Evolutionary conservation across 495 filamentous ascomycete genomes (phyloP).

Genomic region (Daldinia vernicosa): DNA sequence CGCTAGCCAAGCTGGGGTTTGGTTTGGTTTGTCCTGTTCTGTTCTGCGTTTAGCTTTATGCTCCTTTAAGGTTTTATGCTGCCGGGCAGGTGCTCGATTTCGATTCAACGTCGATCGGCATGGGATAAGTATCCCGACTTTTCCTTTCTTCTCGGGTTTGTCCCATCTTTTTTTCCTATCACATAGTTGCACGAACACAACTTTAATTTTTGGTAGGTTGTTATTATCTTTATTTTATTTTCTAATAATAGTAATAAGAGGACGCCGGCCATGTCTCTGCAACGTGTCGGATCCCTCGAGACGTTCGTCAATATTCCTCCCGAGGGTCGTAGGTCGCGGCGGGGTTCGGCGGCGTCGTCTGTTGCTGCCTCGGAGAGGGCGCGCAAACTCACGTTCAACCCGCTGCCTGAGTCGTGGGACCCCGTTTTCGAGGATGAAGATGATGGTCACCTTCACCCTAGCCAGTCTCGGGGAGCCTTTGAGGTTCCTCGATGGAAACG

Average conservation of each 20-base stretch:
- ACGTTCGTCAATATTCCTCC: conserved; percentile 54
- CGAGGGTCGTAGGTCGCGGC: conserved; percentile 50
- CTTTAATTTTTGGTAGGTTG: neutral
- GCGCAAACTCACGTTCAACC: conserved; percentile 63
- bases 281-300: conserved; percentile 61
- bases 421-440: conserved; percentile 42
- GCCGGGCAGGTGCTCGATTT: no score
- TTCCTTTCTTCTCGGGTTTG: neutral
- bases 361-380: conserved; percentile 45
- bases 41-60: conserved; percentile 22
- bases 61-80: conserved; percentile 18
- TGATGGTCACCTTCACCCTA: conserved; percentile 32
- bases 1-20: neutral
- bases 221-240: neutral
- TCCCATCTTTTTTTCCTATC: neutral
- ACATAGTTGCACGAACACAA: neutral
- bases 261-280: conserved; percentile 56
- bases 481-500: conserved; percentile 72
- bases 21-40: neutral
- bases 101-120: conserved; percentile 10
- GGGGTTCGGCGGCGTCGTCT: conserved; percentile 49
- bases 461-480: conserved; percentile 70
- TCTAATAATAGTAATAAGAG: neutral
- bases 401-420: conserved; percentile 60
- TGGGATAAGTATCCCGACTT: conserved; percentile 30